Conservation (phyloP, 108 stramenopile genomes). For the Nitzschia inconspicua region DNA sequence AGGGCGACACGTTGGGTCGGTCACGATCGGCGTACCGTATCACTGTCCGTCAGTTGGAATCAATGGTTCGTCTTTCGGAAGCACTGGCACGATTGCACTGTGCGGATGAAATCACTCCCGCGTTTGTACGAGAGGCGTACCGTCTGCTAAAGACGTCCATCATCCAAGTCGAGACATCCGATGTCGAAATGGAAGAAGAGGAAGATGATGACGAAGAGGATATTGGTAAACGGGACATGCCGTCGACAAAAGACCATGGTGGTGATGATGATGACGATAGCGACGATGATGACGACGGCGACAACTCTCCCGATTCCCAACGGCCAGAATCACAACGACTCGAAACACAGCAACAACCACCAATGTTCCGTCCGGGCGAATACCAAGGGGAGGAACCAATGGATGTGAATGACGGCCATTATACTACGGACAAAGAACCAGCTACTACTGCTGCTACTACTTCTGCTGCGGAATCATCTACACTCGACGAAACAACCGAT, state of each 20-base stretch:
- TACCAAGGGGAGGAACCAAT: constrained; percentile 28
- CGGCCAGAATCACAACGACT: constrained; percentile 5
- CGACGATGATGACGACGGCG: constrained; percentile 8
- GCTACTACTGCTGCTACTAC: neutral
- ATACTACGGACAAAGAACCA: neutral
- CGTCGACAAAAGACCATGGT: constrained; percentile 23
- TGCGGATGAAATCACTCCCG: constrained; percentile 79
- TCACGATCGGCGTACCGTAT: constrained; percentile 96
- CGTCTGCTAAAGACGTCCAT: constrained; percentile 91
- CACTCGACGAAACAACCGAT: neutral
- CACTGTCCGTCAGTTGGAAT: constrained; percentile 98
- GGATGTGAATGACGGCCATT: too few species aligned
- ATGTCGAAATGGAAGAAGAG: constrained; percentile 92
- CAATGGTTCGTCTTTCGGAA: constrained; percentile 96
- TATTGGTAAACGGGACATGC: constrained; percentile 22
- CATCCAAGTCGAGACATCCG: constrained; percentile 96
- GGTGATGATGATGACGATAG: constrained; percentile 32
- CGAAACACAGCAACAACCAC: constrained; percentile 17
- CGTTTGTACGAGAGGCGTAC: constrained; percentile 93
- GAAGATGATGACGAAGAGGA: constrained; percentile 63
- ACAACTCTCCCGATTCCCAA: constrained; percentile 3
- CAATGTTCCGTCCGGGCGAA: constrained; percentile 39
- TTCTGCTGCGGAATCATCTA: neutral
- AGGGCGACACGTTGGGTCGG: constrained; percentile 92
- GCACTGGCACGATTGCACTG: constrained; percentile 94